phyloP scores from a whole-genome alignment of 177 flowering plant genomes.

The Tripterygium wilfordii region DNA sequence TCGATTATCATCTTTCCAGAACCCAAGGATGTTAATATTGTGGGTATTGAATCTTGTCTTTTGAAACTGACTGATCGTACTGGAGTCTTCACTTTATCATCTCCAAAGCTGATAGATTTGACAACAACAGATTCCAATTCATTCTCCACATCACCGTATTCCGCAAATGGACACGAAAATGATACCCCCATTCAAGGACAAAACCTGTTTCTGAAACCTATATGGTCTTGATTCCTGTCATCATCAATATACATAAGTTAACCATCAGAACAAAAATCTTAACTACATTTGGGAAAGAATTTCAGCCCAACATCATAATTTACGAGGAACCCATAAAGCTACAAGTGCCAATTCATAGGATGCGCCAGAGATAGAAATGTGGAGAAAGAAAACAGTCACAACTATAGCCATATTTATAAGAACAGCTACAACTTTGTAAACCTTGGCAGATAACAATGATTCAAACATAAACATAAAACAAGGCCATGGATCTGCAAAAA shows the following conservation, averaged over 20 bases:
- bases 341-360: too few species aligned
- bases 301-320: too few species aligned
- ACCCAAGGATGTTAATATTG: slow-evolving; percentile 45
- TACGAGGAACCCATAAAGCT: too few species aligned
- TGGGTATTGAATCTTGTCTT: slow-evolving; percentile 34
- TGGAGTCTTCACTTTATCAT: slow-evolving; percentile 38
- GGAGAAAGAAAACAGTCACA: too few species aligned
- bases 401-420: too few species aligned
- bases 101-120: slow-evolving; percentile 61
- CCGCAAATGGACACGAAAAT: slow-evolving; percentile 63
- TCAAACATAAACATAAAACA: neutral
- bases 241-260: slow-evolving; percentile 5
- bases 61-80: slow-evolving; percentile 63
- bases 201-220: slow-evolving; percentile 1
- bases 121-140: slow-evolving; percentile 52
- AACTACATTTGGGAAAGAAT: neutral
- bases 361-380: too few species aligned
- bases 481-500: slow-evolving; percentile 1
- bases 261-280: neutral
- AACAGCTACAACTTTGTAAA: too few species aligned
- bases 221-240: slow-evolving; percentile 6
- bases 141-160: slow-evolving; percentile 38
- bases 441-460: too few species aligned
- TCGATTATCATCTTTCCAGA: slow-evolving; percentile 57
- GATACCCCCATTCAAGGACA: slow-evolving; percentile 57